Conservation (phyloP, 768 basidiomycete species). For the Suillus spraguei region DNA sequence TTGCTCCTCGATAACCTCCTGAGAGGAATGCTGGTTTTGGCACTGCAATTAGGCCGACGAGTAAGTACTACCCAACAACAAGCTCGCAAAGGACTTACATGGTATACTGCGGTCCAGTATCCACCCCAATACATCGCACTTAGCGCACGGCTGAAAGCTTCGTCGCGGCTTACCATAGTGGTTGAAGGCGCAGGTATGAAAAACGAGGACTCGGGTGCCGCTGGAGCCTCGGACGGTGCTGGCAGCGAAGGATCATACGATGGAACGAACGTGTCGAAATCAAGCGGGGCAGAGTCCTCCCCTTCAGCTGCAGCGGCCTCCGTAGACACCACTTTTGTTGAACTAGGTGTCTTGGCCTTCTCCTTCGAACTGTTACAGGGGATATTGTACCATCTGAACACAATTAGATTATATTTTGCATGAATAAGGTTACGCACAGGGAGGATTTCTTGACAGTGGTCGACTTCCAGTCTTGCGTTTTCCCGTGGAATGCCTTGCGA, state of each 20-base stretch:
- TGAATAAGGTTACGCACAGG: constrained; percentile 49
- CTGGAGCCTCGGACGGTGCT: constrained; percentile 28
- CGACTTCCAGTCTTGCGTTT: constrained; percentile 68
- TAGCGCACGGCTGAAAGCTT: constrained; percentile 75
- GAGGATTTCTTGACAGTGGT: constrained; percentile 66
- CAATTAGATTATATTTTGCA: constrained; percentile 9
- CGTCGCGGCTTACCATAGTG: constrained; percentile 59
- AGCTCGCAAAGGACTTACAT: constrained; percentile 47
- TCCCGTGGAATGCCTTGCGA: constrained; percentile 62
- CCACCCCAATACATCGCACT: constrained; percentile 86
- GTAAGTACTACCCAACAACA: neutral
- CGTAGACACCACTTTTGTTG: constrained; percentile 15
- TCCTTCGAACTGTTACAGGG: constrained; percentile 37
- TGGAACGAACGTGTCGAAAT: constrained; percentile 74
- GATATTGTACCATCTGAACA: constrained; percentile 75
- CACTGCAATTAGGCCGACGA: constrained; percentile 27
- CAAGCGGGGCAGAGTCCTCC: constrained; percentile 59
- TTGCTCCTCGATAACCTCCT: constrained; percentile 23
- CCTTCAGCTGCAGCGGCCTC: constrained; percentile 27
- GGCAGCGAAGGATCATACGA: constrained; percentile 66
- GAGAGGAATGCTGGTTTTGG: constrained; percentile 30
- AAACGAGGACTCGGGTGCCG: constrained; percentile 19
- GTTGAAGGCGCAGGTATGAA: constrained; percentile 36
- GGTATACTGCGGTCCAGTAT: constrained; percentile 87
- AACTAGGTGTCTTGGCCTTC: constrained; percentile 19